These are phyloP conservation scores for Kwoniella shivajii DNA, from an alignment of 1,284 basidiomycete genomes.

Conservation along the genomic window DNA sequence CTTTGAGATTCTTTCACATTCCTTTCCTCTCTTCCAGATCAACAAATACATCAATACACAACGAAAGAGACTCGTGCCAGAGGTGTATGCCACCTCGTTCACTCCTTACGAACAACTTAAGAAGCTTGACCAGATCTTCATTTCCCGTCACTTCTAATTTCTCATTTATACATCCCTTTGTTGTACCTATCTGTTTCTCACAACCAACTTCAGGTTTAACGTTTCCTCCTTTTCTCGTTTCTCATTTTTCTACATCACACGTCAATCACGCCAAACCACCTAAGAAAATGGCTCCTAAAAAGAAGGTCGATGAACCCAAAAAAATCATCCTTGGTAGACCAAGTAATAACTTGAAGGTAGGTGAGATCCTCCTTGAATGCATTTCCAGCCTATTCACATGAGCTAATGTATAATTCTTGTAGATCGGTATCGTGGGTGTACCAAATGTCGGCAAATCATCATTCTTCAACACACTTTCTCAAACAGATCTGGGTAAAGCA, in stretches of 20 bases:
- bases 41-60: too few relatives aligned
- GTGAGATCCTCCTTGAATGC: conserved; percentile 5
- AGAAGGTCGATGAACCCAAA: conserved; percentile 70
- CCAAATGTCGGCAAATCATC: conserved; percentile 95
- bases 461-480: conserved; percentile 92
- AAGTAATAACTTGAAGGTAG: conserved; percentile 70
- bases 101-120: background rate
- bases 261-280: conserved; percentile 28
- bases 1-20: conserved; percentile 9
- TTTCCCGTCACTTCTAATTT: background rate
- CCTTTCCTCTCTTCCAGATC: background rate
- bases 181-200: conserved; percentile 3
- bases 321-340: conserved; percentile 84
- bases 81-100: conserved; percentile 27
- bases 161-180: background rate
- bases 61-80: too few relatives aligned
- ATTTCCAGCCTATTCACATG: background rate
- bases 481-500: conserved; percentile 88
- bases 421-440: conserved; percentile 95
- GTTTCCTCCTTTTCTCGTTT: background rate
- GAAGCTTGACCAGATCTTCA: conserved; percentile 5
- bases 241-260: conserved; percentile 21
- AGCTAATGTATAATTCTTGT: conserved; percentile 37
- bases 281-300: conserved; percentile 78
- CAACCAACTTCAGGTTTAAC: background rate